Conservation (phyloP, 129 eudicot species). For the Rutidosis leptorrhynchoides region DNA sequence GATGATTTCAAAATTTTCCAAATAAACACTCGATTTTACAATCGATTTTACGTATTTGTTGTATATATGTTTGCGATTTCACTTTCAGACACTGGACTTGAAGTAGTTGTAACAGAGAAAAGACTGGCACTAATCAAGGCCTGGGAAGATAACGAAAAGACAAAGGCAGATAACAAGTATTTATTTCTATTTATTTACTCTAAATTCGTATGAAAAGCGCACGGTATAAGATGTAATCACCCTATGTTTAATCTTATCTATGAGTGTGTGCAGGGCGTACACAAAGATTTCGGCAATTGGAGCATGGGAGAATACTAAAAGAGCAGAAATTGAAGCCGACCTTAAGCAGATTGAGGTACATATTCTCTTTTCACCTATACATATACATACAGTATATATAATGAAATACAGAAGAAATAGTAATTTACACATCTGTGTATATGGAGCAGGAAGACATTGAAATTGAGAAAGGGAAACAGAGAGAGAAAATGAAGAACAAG, state of each 20-base stretch:
- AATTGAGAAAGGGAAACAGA: conserved; percentile 47
- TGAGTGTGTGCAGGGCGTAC: conserved; percentile 45
- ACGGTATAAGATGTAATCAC: background rate
- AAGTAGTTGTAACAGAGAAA: conserved; percentile 50
- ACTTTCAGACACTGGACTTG: conserved; percentile 43
- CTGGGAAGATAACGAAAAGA: conserved; percentile 75
- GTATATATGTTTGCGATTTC: background rate
- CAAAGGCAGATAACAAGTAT: conserved; percentile 66
- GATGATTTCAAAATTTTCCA: no score
- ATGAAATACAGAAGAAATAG: background rate
- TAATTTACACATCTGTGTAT: conserved; percentile 3
- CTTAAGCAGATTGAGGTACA: conserved; percentile 65
- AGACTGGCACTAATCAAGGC: conserved; percentile 61
- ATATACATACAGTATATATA: no score
- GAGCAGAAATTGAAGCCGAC: conserved; percentile 48
- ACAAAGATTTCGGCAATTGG: conserved; percentile 51
- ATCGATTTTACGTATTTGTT: no score
- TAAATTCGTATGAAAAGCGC: background rate
- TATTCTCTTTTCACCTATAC: background rate
- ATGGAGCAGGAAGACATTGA: conserved; percentile 49
- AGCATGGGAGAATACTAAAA: conserved; percentile 68
- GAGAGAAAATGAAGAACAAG: conserved; percentile 56
- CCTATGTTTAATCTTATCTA: background rate
- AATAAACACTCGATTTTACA: no score
- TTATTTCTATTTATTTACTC: background rate